phyloP scores from a whole-genome alignment of 169 alveolate genomes.

The Toxoplasma gondii region DNA sequence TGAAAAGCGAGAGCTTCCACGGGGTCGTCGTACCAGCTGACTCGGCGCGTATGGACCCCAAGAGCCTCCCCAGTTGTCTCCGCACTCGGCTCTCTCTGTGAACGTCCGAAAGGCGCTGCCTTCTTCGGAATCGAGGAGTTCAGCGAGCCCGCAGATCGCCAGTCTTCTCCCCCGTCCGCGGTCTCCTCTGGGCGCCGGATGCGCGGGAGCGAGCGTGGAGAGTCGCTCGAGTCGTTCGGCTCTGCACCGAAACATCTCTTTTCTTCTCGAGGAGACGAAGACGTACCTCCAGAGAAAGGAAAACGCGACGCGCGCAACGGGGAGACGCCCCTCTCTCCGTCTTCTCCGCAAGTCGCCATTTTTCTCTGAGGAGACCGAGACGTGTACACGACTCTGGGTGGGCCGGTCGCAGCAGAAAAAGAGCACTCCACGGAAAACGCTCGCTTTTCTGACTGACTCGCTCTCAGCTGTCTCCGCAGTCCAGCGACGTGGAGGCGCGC shows the following conservation, averaged over 20 bases:
- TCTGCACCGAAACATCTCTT: not conserved
- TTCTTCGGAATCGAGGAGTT: not conserved
- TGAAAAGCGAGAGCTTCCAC: not conserved
- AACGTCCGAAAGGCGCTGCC: not conserved
- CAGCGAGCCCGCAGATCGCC: not conserved
- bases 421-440: no score
- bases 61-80: not conserved
- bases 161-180: not conserved
- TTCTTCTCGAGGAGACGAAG: not conserved
- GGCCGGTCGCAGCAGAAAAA: no score
- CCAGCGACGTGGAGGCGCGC: no score
- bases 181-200: not conserved
- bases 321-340: not conserved
- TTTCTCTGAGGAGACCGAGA: no score
- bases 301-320: not conserved
- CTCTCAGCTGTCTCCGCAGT: no score
- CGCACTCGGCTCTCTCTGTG: not conserved
- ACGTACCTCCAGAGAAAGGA: not conserved
- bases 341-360: no score
- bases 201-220: not conserved
- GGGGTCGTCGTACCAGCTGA: not conserved
- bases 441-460: no score
- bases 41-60: not conserved
- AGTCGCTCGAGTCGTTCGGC: not conserved
- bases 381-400: no score